Base-by-base conservation (phyloP, 2,329 filamentous ascomycete genomes). In the Ceratocystis smalleyi region DNA sequence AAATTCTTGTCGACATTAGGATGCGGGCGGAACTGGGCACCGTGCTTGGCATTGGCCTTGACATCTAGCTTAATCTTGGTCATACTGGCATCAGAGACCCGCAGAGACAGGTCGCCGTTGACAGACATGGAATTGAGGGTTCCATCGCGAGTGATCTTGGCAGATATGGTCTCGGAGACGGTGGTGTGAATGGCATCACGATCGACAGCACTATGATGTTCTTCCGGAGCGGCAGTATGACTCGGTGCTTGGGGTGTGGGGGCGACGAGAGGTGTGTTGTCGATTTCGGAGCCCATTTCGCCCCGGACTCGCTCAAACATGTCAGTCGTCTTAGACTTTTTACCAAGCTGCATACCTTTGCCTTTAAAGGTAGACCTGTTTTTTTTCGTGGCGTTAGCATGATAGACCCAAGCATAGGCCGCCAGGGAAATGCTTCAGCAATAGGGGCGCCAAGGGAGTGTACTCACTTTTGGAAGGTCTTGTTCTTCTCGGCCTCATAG, bases 281-380 rank as follows among this genome's bases (percentile, higher is more conserved):
- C 91, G 45, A 84, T 84, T 72, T 95, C 90, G 45, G 86, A 82
- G n/a, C 91, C 91, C 72, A 97, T 81, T 69, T 97, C 92, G 66
- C 89, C 89, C 69, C 91, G 87, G 43, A 99, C 91, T 71, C 91
- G 88, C 76, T 97, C 92, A 73, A 95, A 97, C 81, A 97, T 96
- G 74, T 95, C 92, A 35, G 88, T 95, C 24, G 89, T 91, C 79
- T 97, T 97, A 67, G 89, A 95, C 78, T 99, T 99, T 80, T 97
- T 97, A 76, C 94, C 94, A 65, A 99, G 80, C 75, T 97, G 92
- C 95, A 99, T 99, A 69, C 94, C 94, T 79, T 99, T 99, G 71
- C 90, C 91, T 77, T 95, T 90, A 66, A 86, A 83, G 61, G 88
- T 83, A 61, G 81, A 77, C 71, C 79, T 83, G 68, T 64, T 55